phyloP scores from a whole-genome alignment of 192 early-diverging fungal species.

The Lobosporangium transversale region DNA sequence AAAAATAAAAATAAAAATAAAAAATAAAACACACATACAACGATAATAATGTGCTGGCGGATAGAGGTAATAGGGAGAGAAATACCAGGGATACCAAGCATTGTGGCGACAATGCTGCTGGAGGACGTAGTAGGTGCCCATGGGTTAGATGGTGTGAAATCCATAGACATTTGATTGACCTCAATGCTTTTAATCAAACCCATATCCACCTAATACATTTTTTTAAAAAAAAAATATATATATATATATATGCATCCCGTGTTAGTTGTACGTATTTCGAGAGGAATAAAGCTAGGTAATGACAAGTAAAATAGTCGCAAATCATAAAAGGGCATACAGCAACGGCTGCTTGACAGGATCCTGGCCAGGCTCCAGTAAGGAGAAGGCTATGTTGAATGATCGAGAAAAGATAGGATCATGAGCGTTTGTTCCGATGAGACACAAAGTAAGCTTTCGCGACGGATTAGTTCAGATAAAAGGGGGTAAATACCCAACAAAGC shows the following conservation, averaged over 20 bases:
- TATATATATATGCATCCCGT: no score
- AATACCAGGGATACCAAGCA: constrained; percentile 47
- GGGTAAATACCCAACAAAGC: constrained; percentile 49
- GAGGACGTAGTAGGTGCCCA: constrained; percentile 57
- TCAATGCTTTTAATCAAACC: constrained; percentile 52
- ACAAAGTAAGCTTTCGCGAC: no score
- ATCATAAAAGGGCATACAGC: no score
- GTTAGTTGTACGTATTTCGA: no score
- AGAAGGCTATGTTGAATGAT: constrained; percentile 35
- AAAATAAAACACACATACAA: constrained; percentile 9
- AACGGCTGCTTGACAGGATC: constrained; percentile 37
- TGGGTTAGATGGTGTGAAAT: constrained; percentile 57
- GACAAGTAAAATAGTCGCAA: not conserved
- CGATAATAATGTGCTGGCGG: constrained; percentile 32
- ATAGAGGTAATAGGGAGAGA: constrained; percentile 31
- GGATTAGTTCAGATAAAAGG: no score
- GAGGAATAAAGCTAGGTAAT: not conserved
- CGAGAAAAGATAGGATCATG: no score
- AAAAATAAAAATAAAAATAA: not conserved
- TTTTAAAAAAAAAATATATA: no score
- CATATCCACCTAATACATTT: constrained; percentile 26
- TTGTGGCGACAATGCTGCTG: constrained; percentile 51
- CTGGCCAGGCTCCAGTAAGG: constrained; percentile 38
- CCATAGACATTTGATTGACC: constrained; percentile 57
- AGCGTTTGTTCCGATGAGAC: no score